Evolutionary conservation across 2,329 filamentous ascomycete genomes (phyloP).

Genomic region (Alternaria sp.): DNA sequence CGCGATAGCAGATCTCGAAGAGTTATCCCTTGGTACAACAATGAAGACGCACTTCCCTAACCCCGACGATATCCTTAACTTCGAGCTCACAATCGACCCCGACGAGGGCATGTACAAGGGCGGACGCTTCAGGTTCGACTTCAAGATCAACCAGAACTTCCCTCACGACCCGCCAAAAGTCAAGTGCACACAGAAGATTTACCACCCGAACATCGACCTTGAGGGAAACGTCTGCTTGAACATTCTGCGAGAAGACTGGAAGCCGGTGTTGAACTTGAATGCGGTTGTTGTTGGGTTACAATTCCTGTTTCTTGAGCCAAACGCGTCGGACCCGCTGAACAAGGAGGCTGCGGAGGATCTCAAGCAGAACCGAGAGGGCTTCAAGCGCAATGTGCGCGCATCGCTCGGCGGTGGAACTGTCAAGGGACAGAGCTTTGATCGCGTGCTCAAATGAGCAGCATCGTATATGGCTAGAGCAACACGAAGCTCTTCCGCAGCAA

Average conservation of each 20-base stretch:
- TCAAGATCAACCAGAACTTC: slow-evolving; percentile 93
- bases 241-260: slow-evolving; percentile 98
- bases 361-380: slow-evolving; percentile 82
- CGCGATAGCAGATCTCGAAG: slow-evolving; percentile 72
- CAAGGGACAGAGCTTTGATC: slow-evolving; percentile 77
- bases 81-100: slow-evolving; percentile 80
- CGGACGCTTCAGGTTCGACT: slow-evolving; percentile 87
- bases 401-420: slow-evolving; percentile 85
- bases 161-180: slow-evolving; percentile 98
- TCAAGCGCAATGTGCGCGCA: slow-evolving; percentile 87
- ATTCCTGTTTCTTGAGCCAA: slow-evolving; percentile 98
- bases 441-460: slow-evolving; percentile 71
- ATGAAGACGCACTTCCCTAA: slow-evolving; percentile 86
- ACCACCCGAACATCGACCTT: slow-evolving; percentile 98
- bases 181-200: slow-evolving; percentile 96
- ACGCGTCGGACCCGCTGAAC: slow-evolving; percentile 96
- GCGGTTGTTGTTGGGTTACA: slow-evolving; percentile 94
- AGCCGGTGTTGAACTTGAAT: slow-evolving; percentile 95
- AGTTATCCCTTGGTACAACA: slow-evolving; percentile 78
- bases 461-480: neutral
- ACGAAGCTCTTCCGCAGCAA: neutral
- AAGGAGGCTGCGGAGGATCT: slow-evolving; percentile 97
- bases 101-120: slow-evolving; percentile 91
- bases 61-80: slow-evolving; percentile 86
- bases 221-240: slow-evolving; percentile 98